Base-by-base conservation (phyloP, 2,329 filamentous ascomycete species). In the Talaromyces sp. region DNA sequence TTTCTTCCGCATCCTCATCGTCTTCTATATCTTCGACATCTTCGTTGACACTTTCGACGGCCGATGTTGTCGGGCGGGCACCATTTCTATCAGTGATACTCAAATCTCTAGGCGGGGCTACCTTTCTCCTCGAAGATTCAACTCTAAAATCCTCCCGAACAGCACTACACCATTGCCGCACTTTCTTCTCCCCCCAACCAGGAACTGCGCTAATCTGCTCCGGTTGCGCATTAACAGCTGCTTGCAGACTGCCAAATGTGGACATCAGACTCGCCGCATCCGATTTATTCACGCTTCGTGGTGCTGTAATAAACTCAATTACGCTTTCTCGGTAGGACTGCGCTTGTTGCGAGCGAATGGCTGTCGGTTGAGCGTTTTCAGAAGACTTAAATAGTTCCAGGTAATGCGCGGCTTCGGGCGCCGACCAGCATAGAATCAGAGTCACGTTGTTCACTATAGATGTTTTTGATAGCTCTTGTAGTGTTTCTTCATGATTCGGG, bases 171-270 rank as follows among this genome's bases (percentile, higher is more conserved):
- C 93, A 97, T 59, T 85, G 84, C 73, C 89, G 88, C 21, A 97
- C 91, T 74, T 99, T 99, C 77, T 90, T 91, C 74, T 95, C 90
- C 35, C 94, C 94, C 92, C 92, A 99, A 1, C 94, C 94, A 31
- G 87, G 83, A n/a, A 99, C 85, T 62, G 89, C 78, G 13, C 86
- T 84, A 36, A 99, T 82, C 72, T 96, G 89, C 70, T 97, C 94
- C 0, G 89, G 84, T 45, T 88, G 83, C 1, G 91, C 93, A 71
- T 97, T 97, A 60, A 97, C 80, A 0, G 93, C 93, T 37, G 88
- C 89, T 64, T 87, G 85, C 59, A 99, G 75, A 64, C 89, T 96
- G 22, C 94, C 94, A 77, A 97, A 99, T 53, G 91, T 91, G 64
- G 89, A 89, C 36, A 97, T 91, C 53, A 99, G 76, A 28, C 89